Evolutionary conservation across 2,329 filamentous ascomycete genomes (phyloP).

Genomic region (Epichloe scottii): DNA sequence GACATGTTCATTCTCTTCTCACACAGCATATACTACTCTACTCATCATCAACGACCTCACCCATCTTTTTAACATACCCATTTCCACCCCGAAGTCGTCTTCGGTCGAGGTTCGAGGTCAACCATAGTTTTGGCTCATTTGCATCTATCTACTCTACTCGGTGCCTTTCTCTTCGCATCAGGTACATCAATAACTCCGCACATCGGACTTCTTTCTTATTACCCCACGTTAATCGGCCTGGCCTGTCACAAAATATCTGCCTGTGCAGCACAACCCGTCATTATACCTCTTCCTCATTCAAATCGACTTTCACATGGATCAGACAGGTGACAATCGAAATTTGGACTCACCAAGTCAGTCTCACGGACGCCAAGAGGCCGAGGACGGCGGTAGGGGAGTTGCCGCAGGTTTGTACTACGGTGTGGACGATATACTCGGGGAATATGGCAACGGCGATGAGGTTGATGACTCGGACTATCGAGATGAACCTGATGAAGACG

Average conservation of each 20-base stretch:
- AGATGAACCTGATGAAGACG: slow-evolving; percentile 10
- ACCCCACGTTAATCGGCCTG: too few relatives aligned
- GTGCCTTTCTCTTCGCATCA: too few relatives aligned
- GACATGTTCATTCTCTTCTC: neutral
- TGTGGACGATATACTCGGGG: slow-evolving; percentile 1
- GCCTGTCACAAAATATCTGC: too few relatives aligned
- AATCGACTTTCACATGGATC: neutral
- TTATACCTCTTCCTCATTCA: too few relatives aligned
- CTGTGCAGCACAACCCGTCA: neutral
- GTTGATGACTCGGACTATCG: slow-evolving; percentile 9
- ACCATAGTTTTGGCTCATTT: too few relatives aligned
- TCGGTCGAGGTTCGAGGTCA: too few relatives aligned
- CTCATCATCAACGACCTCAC: neutral
- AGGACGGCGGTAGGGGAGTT: slow-evolving; percentile 11
- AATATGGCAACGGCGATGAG: slow-evolving; percentile 7
- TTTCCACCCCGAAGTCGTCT: too few relatives aligned
- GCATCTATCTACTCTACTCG: too few relatives aligned
- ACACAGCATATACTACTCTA: too few relatives aligned
- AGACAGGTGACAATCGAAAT: neutral
- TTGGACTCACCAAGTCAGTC: neutral
- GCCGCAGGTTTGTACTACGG: slow-evolving; percentile 13
- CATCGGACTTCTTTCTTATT: too few relatives aligned
- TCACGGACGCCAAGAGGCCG: neutral
- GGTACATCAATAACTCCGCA: too few relatives aligned
- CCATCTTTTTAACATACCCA: neutral